A percentile compares a stretch with the other conserved stretches of the same genome.
Evolutionary conservation across 2,329 filamentous ascomycete genomes (phyloP).

Genomic region (Leptographium wingfieldii): DNA sequence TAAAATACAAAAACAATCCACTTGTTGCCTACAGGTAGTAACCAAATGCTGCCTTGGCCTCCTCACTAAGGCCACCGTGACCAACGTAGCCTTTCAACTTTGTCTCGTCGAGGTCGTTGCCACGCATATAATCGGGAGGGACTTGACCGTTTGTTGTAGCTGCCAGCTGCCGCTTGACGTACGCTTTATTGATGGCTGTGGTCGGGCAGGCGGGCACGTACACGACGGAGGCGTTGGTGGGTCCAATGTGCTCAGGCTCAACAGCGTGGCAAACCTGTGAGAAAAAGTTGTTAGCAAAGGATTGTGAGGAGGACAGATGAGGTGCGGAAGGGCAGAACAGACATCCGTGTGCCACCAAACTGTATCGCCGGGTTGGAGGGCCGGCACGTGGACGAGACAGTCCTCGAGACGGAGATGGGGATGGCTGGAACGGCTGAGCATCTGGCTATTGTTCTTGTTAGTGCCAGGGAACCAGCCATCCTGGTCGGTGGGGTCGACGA

Average conservation of each 20-base stretch:
- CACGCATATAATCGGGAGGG: conserved; percentile 14
- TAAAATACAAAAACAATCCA: no score
- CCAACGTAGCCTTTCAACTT: background rate
- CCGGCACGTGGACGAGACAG: background rate
- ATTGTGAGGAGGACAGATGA: background rate
- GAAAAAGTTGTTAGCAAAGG: background rate
- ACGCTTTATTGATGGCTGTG: conserved; percentile 4
- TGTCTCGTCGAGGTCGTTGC: background rate
- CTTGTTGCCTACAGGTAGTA: background rate
- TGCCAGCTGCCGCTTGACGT: conserved; percentile 5
- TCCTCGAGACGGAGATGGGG: background rate
- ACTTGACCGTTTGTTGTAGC: background rate
- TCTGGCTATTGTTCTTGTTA: conserved; percentile 19
- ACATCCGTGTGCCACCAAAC: conserved; percentile 9
- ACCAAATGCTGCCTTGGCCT: background rate
- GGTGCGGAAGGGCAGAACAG: background rate
- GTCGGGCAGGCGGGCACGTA: conserved; percentile 8
- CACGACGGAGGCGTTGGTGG: conserved; percentile 1
- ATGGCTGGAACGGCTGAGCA: background rate
- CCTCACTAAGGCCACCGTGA: background rate
- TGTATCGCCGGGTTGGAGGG: background rate
- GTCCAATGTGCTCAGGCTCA: conserved; percentile 7
- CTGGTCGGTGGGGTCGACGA: conserved; percentile 14
- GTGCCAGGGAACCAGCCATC: conserved; percentile 22
- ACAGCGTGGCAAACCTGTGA: conserved; percentile 7